Base-by-base conservation (phyloP, 495 filamentous ascomycete genomes). In the Xylaria cubensis region DNA sequence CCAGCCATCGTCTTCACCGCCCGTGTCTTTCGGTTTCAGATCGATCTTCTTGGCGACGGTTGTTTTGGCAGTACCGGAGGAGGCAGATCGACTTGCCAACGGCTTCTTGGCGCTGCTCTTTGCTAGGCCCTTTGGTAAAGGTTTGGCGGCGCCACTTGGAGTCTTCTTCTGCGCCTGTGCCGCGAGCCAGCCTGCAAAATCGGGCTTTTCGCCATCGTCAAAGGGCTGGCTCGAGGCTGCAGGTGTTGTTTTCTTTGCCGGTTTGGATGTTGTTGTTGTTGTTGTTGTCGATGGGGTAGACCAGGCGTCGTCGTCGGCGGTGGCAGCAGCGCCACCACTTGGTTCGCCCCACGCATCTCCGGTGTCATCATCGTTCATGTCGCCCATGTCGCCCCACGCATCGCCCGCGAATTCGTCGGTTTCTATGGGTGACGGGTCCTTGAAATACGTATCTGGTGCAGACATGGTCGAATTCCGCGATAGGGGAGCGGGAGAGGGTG, bases 121-220 rank as follows among this genome's bases (percentile, higher is more conserved):
- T 8, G 83, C 81, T 62, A 97, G 76, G 0, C 94, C 94, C 80
- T 95, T 97, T 0, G 93, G 93, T 48, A 97, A 71, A 3, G 89
- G 84, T 67, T 91, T 92, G 69, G 32, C 34, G 34, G 88, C 86
- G 0, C 75, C 74, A 4, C 75, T 77, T n/a, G 73, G 69, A 1
- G 81, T 82, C 81, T 95, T 97, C 72, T 92, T 88, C 74, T 91
- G 83, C 24, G 90, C 87, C 80, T 97, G 94, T 19, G 93, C 94
- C 12, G 92, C 93, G 55, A 97, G 80, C 94, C 95, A 97, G 6
- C 93, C 94, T 24, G 94, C 95, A 81, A 98, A 98, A 79, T 98
- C 95, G 2, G 94, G 94, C 76, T 98, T 94, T 3, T 90, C 91
- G 41, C 91, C 90, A 76, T 97, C 93, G 72, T 94, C 92, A 73